These are phyloP conservation scores for Volvox carteri DNA, from an alignment of 163 green algal genomes.

Conservation along the genomic window DNA sequence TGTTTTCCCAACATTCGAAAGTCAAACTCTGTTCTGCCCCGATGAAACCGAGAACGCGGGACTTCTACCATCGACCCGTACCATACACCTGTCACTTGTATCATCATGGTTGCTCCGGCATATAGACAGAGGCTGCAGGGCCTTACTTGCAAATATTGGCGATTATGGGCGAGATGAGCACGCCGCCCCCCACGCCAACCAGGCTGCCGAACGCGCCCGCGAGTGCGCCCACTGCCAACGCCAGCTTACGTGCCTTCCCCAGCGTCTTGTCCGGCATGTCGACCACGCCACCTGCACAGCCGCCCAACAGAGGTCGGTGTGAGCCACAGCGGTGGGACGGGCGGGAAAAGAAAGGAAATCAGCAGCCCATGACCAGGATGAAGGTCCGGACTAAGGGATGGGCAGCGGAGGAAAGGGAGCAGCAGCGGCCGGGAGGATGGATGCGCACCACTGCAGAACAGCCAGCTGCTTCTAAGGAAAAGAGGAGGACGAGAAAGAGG, in stretches of 20 bases:
- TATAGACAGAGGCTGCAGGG: too few species aligned
- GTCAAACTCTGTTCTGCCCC: too few species aligned
- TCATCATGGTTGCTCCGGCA: too few species aligned
- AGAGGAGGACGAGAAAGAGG: too few species aligned
- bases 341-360: neutral
- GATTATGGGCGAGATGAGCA: slow-evolving; percentile 85
- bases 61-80: too few species aligned
- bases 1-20: too few species aligned
- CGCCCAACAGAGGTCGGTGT: too few species aligned
- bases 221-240: slow-evolving; percentile 64
- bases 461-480: too few species aligned
- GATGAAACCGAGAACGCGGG: too few species aligned
- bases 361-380: neutral
- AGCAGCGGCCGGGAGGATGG: neutral
- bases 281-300: too few species aligned
- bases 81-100: too few species aligned
- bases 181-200: slow-evolving; percentile 84
- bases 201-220: slow-evolving; percentile 84
- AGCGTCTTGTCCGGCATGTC: neutral
- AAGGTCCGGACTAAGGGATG: neutral
- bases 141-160: slow-evolving; percentile 76
- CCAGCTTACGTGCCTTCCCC: slow-evolving; percentile 66
- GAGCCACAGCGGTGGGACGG: neutral
- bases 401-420: too few species aligned
- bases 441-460: neutral